phyloP scores from a whole-genome alignment of 768 basidiomycete species.

The Phlebiopsis flavidoalba region DNA sequence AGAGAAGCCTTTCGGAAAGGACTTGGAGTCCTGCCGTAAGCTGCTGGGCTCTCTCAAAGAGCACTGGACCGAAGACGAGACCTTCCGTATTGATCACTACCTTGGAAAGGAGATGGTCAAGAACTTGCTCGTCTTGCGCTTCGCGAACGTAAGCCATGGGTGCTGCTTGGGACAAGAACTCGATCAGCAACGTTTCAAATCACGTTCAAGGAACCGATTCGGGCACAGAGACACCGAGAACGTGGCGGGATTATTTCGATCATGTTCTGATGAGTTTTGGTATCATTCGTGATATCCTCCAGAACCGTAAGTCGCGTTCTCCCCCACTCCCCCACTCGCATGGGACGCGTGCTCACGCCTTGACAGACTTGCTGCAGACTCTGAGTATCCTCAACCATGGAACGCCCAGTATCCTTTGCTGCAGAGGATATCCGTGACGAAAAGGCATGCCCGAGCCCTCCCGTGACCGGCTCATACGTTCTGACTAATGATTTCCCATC shows the following conservation, averaged over 20 bases:
- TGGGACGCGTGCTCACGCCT: constrained; percentile 3
- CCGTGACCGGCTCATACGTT: neutral
- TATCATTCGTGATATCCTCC: constrained; percentile 94
- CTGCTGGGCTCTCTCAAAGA: constrained; percentile 77
- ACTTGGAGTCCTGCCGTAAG: constrained; percentile 76
- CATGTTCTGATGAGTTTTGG: constrained; percentile 67
- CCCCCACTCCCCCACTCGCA: neutral
- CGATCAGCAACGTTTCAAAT: constrained; percentile 86
- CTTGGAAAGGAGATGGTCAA: constrained; percentile 99
- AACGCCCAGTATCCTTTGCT: constrained; percentile 94
- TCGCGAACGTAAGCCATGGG: constrained; percentile 90
- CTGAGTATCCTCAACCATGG: constrained; percentile 95
- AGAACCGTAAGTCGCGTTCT: constrained; percentile 85
- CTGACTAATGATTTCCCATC: constrained; percentile 17
- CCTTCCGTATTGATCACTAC: constrained; percentile 98
- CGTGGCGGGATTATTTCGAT: constrained; percentile 99
- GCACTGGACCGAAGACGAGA: constrained; percentile 95
- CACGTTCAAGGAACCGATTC: constrained; percentile 99
- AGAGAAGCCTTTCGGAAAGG: constrained; percentile 99
- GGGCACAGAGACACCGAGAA: constrained; percentile 91
- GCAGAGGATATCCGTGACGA: constrained; percentile 98
- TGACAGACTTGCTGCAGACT: constrained; percentile 87
- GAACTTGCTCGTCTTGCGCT: constrained; percentile 92
- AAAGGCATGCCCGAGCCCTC: constrained; percentile 53
- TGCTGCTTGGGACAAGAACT: constrained; percentile 93